Percentiles rank a stretch among this genome's conserved stretches.
phyloP scores from a whole-genome alignment of 257 asterid genomes.

The Solanum bulbocastanum region DNA sequence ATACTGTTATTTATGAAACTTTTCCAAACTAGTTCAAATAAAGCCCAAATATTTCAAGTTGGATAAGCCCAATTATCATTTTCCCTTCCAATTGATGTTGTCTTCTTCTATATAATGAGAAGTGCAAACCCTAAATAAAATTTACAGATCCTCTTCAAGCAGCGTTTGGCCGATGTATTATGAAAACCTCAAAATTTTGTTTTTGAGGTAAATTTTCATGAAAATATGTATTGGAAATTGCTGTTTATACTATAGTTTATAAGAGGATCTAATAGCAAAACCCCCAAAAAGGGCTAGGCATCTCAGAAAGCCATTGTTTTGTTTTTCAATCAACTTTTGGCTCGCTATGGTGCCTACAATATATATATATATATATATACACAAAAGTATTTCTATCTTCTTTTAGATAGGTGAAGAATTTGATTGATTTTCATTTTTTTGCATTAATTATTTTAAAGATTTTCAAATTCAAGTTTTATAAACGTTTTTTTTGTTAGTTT shows the following conservation, averaged over 20 bases:
- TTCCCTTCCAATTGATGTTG: no score
- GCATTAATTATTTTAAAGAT: background rate
- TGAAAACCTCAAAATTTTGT: background rate
- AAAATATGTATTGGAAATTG: background rate
- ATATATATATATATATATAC: no score
- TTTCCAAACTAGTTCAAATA: no score
- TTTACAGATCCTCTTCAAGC: background rate
- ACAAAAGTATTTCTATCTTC: no score
- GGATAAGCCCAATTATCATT: background rate
- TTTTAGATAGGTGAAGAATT: background rate
- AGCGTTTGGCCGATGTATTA: background rate
- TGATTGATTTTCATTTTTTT: background rate
- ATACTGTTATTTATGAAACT: no score
- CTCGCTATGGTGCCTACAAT: constrained; percentile 1
- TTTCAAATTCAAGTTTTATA: no score
- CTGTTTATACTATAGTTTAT: background rate
- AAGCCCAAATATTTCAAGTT: no score
- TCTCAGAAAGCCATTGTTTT: constrained; percentile 1
- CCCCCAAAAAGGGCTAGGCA: background rate
- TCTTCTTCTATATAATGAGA: no score
- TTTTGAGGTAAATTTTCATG: background rate
- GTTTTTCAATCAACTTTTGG: background rate
- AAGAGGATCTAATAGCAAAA: background rate
- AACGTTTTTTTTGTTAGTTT: no score
- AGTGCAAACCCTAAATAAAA: no score